Base-by-base conservation (phyloP, 1,284 basidiomycete species). In the Fomitiporia mediterranea region DNA sequence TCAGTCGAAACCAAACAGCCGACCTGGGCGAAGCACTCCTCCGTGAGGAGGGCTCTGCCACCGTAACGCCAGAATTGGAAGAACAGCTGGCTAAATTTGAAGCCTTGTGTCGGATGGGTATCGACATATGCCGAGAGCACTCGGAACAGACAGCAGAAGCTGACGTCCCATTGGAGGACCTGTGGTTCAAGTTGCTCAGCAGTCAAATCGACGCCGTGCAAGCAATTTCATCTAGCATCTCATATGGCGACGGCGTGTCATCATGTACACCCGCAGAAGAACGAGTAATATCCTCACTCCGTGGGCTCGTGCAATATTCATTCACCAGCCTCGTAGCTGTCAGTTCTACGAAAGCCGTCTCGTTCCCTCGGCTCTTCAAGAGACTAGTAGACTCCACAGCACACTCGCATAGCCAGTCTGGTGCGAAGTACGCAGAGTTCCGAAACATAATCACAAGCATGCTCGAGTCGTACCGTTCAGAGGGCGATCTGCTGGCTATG, bases 311-410 rank as follows among this genome's bases (percentile, higher is more conserved):
- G 4, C 92, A 95, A 65, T 83, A 85, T 46, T 94, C 93, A 1
- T 94, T 99, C 63, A 79, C 84, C 0, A 80, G 88, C 13, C 79
- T 98, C 42, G 85, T 98, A 19, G 88, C 93, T 13, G 83, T 89
- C 37, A 90, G 87, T 35, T 87, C 91, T 0, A 85, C 89, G 0
- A 83, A 83, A n/a, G 80, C 83, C 0, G 80, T 97, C 5, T 95
- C 95, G 0, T 95, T 98, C 69, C 93, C 97, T 15, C 80, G 83
- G 13, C 75, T 99, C 1, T 96, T 99, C 79, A 92, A 90, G 63
- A 85, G 93, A 3, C 80, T 98, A 4, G 89, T 95, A 35, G 85
- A 90, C 61, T 81, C 85, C 1, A 77, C 80, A n/a, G 68, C 75
- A 7, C 69, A 70, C 38, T 69, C 70, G 35, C 67, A 72, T 28